These are phyloP conservation scores for Dioszegia hungarica DNA, from an alignment of 768 basidiomycete species.

Conservation along the genomic window DNA sequence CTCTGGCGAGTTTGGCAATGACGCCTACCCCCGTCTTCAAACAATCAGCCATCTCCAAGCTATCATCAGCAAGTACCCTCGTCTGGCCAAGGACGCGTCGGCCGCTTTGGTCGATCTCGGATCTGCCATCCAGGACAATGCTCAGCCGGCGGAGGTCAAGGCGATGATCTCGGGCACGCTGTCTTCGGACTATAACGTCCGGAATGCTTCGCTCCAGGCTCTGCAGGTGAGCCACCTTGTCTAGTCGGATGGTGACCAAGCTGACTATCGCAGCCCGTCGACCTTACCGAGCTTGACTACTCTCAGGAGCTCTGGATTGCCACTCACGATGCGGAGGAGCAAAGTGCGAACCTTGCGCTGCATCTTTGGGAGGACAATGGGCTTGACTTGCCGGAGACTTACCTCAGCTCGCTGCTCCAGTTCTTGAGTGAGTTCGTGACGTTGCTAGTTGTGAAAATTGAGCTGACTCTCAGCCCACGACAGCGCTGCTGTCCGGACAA, in stretches of 20 bases:
- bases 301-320: slow-evolving; percentile 81
- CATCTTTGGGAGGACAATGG: slow-evolving; percentile 95
- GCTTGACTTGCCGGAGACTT: slow-evolving; percentile 70
- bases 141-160: slow-evolving; percentile 60
- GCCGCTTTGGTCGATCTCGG: slow-evolving; percentile 74
- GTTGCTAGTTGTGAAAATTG: not conserved
- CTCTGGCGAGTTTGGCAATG: slow-evolving; percentile 61
- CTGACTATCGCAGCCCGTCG: slow-evolving; percentile 65
- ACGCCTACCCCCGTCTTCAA: slow-evolving; percentile 67
- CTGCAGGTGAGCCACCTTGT: slow-evolving; percentile 60
- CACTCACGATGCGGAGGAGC: slow-evolving; percentile 81
- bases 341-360: slow-evolving; percentile 73
- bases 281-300: slow-evolving; percentile 91
- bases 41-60: slow-evolving; percentile 67
- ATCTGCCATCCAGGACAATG: slow-evolving; percentile 66
- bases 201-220: slow-evolving; percentile 83
- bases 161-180: slow-evolving; percentile 70
- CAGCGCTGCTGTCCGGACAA: slow-evolving; percentile 71
- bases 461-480: slow-evolving; percentile 64
- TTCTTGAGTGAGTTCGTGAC: slow-evolving; percentile 62
- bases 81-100: slow-evolving; percentile 75
- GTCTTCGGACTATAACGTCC: slow-evolving; percentile 77
- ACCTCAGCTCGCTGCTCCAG: slow-evolving; percentile 58
- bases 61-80: slow-evolving; percentile 70
- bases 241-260: not conserved